A percentile compares a stretch with the other conserved stretches of the same genome.
Conservation (phyloP, 2,329 filamentous ascomycete genomes). For the Ampelomyces quisqualis region DNA sequence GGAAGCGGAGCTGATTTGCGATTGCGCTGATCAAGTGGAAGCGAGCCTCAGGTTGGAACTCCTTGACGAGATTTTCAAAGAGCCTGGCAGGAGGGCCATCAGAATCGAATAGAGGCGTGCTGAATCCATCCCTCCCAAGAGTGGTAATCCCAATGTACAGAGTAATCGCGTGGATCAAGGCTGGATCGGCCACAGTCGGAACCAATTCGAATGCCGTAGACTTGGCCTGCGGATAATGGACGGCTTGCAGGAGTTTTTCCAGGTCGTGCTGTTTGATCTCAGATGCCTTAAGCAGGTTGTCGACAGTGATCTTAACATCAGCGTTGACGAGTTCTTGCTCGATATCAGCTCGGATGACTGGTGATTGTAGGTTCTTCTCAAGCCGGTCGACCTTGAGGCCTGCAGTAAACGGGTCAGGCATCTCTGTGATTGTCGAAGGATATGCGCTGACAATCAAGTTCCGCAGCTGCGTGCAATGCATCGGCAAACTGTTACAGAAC, state of each 20-base stretch:
- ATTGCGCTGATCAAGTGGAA: slow-evolving; percentile 85
- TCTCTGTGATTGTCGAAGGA: slow-evolving; percentile 67
- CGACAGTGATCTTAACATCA: slow-evolving; percentile 56
- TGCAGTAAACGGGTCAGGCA: slow-evolving; percentile 70
- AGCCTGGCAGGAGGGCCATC: slow-evolving; percentile 68
- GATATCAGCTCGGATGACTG: slow-evolving; percentile 65
- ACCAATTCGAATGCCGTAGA: slow-evolving; percentile 67
- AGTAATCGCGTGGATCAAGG: slow-evolving; percentile 78
- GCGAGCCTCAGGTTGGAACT: slow-evolving; percentile 72
- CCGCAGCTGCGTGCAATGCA: slow-evolving; percentile 81
- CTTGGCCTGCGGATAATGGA: slow-evolving; percentile 61
- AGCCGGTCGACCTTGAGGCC: slow-evolving; percentile 75
- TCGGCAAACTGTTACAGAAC: slow-evolving; percentile 77
- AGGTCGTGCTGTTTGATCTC: slow-evolving; percentile 71
- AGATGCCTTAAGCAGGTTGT: slow-evolving; percentile 51
- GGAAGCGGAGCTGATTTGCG: slow-evolving; percentile 87
- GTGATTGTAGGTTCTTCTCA: slow-evolving; percentile 70
- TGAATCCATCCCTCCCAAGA: slow-evolving; percentile 59
- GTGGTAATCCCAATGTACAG: slow-evolving; percentile 77
- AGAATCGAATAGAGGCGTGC: slow-evolving; percentile 64
- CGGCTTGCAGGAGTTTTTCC: slow-evolving; percentile 72
- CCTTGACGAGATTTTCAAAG: slow-evolving; percentile 73
- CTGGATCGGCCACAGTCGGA: slow-evolving; percentile 66
- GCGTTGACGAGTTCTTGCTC: slow-evolving; percentile 52
- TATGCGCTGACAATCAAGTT: slow-evolving; percentile 85